Conservation (phyloP, 2,329 filamentous ascomycete genomes). For the Penicillium sp. region DNA sequence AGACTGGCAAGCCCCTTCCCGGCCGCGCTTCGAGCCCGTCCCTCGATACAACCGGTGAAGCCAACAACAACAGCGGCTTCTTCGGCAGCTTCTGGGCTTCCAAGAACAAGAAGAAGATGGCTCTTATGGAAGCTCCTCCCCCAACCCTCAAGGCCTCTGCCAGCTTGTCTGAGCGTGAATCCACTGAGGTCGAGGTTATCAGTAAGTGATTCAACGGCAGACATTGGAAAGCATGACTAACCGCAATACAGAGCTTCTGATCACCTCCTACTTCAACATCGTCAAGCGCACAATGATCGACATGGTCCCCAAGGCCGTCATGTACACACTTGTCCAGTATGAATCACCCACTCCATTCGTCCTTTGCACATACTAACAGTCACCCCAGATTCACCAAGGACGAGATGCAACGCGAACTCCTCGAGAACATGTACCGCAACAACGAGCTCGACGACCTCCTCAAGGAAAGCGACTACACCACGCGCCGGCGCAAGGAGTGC, state of each 20-base stretch:
- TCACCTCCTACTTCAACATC: constrained; percentile 97
- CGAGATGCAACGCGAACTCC: constrained; percentile 95
- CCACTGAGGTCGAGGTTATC: constrained; percentile 96
- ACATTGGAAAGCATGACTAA: constrained; percentile 16
- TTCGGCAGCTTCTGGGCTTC: constrained; percentile 98
- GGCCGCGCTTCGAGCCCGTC: constrained; percentile 76
- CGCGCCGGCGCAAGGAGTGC: constrained; percentile 93
- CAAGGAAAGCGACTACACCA: constrained; percentile 97
- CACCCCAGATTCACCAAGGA: constrained; percentile 80
- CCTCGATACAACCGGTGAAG: constrained; percentile 58
- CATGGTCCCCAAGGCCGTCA: constrained; percentile 99
- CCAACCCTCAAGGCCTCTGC: constrained; percentile 92
- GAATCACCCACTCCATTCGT: constrained; percentile 40
- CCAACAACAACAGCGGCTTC: constrained; percentile 72
- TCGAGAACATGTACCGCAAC: constrained; percentile 96
- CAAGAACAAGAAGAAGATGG: constrained; percentile 99
- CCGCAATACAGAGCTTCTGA: constrained; percentile 72
- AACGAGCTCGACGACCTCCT: constrained; percentile 89
- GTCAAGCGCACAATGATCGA: constrained; percentile 98
- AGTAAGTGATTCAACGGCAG: constrained; percentile 61
- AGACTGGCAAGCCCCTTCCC: constrained; percentile 94
- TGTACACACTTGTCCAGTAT: constrained; percentile 94
- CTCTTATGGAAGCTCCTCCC: constrained; percentile 97
- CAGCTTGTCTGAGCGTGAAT: constrained; percentile 89
- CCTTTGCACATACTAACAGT: constrained; percentile 9